Evolutionary conservation across 176 grass and related monocot genomes (phyloP), one percentile per base, ranked within the genome.

Genomic region (Eleusine indica): DNA sequence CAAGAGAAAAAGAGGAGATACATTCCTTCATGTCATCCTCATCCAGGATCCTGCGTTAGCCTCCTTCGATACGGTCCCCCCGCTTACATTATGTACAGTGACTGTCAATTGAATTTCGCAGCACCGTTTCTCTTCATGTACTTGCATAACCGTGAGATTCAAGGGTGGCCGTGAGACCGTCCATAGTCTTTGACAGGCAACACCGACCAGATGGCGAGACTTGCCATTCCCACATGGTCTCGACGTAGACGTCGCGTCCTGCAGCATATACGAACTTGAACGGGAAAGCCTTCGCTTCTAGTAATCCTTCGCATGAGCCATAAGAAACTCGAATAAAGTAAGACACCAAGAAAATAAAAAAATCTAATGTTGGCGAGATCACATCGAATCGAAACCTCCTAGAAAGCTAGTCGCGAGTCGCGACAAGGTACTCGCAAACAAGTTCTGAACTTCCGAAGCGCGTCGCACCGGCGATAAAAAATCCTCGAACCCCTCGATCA

Each of bases 401-500:
- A 35, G 32, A 35, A 35, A 35, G 32, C 2, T 35, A 43, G 7
- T 43, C 4, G 52, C 52, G 16, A 9, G 40, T 65, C 61, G 19
- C 62, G 77, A 47, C 80, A 48, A 13, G 41, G 9, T 17, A 60
- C 3, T 25, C 42, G 32, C 22, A 29, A 47, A 44, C 28, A 32
- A 14, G 8, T 19, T 2, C 7, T 71, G 28, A 85, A 71, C 17
- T 48, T 60, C 66, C 32, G 13, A 71, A 65, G 35, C 39, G 28
- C 30, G 11, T 71, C 73, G 53, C 32, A 35, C 32, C 19, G 4
- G 49, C 19, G 40, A 22, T 3, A 22, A 15, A 51, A 17, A 61
- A 78, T 60, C 76, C 65, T 52, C 75, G 19, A 51, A 76, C 37
- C 29, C 49, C 6, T 46, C 30, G 76, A 66, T 66, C 42, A 37